phyloP scores from a whole-genome alignment of 345 rosid genomes.

The Trapa incisa region DNA sequence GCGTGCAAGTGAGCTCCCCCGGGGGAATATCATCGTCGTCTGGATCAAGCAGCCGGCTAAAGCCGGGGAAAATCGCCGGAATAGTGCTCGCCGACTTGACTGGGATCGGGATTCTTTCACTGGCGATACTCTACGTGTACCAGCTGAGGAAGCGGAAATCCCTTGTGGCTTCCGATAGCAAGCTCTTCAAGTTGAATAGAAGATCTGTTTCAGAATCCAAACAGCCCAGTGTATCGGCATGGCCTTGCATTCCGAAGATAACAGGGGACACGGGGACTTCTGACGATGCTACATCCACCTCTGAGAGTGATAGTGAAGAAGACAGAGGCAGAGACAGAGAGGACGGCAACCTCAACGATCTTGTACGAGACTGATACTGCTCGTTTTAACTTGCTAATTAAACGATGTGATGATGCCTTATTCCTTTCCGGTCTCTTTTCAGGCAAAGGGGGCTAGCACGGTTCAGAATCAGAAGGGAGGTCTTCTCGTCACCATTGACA shows the following conservation, averaged over 20 bases:
- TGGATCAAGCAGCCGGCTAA: slow-evolving; percentile 28
- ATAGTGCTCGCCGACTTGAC: slow-evolving; percentile 52
- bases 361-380: neutral
- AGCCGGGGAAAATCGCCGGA: slow-evolving; percentile 57
- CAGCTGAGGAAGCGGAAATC: slow-evolving; percentile 34
- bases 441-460: neutral
- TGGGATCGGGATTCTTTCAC: slow-evolving; percentile 44
- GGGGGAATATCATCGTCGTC: neutral
- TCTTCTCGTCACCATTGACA: slow-evolving; percentile 39
- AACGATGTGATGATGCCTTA: too few species aligned
- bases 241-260: slow-evolving; percentile 44
- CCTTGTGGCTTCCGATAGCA: slow-evolving; percentile 5
- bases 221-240: slow-evolving; percentile 14
- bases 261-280: slow-evolving; percentile 29
- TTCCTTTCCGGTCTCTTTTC: neutral
- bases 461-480: slow-evolving; percentile 25
- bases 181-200: slow-evolving; percentile 11
- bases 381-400: too few species aligned
- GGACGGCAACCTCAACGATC: neutral
- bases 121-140: slow-evolving; percentile 55
- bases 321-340: neutral
- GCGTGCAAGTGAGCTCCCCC: slow-evolving; percentile 11
- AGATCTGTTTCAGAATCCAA: slow-evolving; percentile 17
- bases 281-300: slow-evolving; percentile 32
- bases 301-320: slow-evolving; percentile 48